Base-by-base conservation (phyloP, 371 early-diverging fungal species). In the Mucor racemosus region DNA sequence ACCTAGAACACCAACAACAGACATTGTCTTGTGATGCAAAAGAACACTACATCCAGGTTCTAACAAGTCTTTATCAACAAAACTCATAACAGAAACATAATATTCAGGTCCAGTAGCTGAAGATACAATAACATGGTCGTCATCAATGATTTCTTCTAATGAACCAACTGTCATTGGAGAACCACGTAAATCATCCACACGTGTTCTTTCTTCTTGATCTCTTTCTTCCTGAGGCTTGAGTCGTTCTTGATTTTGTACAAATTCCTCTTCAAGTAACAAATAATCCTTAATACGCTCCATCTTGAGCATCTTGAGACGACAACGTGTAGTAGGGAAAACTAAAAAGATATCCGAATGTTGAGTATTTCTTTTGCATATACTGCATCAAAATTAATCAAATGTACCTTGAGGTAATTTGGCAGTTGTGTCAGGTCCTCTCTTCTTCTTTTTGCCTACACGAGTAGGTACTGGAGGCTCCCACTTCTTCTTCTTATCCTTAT, bases 111-210 rank as follows among this genome's bases (percentile, higher is more conserved):
- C 99, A 26, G 95, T 89, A 34, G 95, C 86, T 11, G 96, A 91
- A 44, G 97, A 96, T 9, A 99, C 96, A 76, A 99, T 99, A 42
- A 99, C 99, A 77, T 99, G 99, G 79, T 99, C 95, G 73, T 99
- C 99, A 77, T 99, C 99, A 78, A 99, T 97, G 69, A 99, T 99
- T 79, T 99, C 99, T 80, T 99, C 99, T 58, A 99, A 86, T 1
- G 95, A 94, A 17, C 99, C 99, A 7, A 99, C 95, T 60, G 91
- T 88, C 95, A 99, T 97, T n/a, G 99, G 99, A 39, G 94, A 92
- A n/a, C 99, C 99, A 67, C 99, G 92, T 50, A 99, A 81, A 79
- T 97, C 95, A 74, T 99, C 99, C 0, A 99, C 97, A 55, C 94
- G 87, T 54, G 92, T 91, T 72, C 99, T 92, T 75, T 96, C 97